phyloP scores from a whole-genome alignment of 2,329 filamentous ascomycete genomes.

The Phaeomoniella chlamydospora region DNA sequence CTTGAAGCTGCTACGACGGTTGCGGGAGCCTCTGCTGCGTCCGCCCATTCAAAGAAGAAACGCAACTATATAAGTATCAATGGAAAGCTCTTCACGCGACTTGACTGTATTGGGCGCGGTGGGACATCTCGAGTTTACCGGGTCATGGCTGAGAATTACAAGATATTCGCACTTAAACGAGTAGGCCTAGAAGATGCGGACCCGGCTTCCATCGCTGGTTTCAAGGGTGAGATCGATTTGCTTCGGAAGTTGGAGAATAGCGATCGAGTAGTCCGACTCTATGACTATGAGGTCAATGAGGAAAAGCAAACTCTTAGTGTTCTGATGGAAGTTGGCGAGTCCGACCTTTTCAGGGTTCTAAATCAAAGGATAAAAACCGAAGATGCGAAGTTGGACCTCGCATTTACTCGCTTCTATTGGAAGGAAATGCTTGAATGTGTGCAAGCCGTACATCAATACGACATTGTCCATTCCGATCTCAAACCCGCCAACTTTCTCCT shows the following conservation, averaged over 20 bases:
- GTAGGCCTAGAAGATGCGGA: slow-evolving; percentile 86
- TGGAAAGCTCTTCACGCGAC: slow-evolving; percentile 74
- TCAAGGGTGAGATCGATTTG: slow-evolving; percentile 90
- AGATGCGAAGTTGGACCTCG: slow-evolving; percentile 65
- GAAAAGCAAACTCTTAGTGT: slow-evolving; percentile 81
- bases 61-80: slow-evolving; percentile 79
- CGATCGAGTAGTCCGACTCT: slow-evolving; percentile 78
- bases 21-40: slow-evolving; percentile 58
- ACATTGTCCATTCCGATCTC: slow-evolving; percentile 92
- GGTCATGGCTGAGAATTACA: slow-evolving; percentile 93
- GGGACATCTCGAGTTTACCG: slow-evolving; percentile 91
- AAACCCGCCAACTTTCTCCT: slow-evolving; percentile 97
- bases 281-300: slow-evolving; percentile 86
- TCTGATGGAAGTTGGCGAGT: slow-evolving; percentile 94
- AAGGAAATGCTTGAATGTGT: slow-evolving; percentile 98
- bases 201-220: slow-evolving; percentile 67
- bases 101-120: slow-evolving; percentile 82
- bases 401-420: slow-evolving; percentile 96
- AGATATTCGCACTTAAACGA: slow-evolving; percentile 84
- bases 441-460: slow-evolving; percentile 70
- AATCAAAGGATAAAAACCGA: slow-evolving; percentile 57
- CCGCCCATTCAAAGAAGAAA: slow-evolving; percentile 58
- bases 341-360: slow-evolving; percentile 79
- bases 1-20: slow-evolving; percentile 79
- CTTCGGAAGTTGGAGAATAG: slow-evolving; percentile 69